phyloP scores from a whole-genome alignment of 768 basidiomycete species.

The Mycena latifolia region DNA sequence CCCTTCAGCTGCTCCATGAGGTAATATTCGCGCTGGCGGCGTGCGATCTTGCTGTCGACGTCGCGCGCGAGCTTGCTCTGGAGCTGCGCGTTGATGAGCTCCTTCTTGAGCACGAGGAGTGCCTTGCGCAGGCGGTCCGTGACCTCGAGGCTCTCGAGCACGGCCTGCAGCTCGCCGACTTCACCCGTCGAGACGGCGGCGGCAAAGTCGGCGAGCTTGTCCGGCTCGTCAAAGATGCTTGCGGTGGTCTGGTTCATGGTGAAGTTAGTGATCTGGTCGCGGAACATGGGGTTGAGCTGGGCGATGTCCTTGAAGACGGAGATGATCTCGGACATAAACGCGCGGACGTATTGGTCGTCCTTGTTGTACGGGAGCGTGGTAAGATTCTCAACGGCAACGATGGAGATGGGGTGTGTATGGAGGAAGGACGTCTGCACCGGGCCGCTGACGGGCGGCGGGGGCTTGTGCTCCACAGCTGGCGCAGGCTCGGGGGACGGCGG shows the following conservation, averaged over 20 bases:
- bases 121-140: conserved; percentile 93
- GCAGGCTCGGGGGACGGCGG: conserved; percentile 52
- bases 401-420: conserved; percentile 84
- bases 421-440: conserved; percentile 89
- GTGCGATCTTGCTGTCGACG: conserved; percentile 95
- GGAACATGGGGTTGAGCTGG: conserved; percentile 96
- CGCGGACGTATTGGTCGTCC: conserved; percentile 94
- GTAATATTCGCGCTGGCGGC: conserved; percentile 94
- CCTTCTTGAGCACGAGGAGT: conserved; percentile 94
- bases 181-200: conserved; percentile 97
- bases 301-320: conserved; percentile 99
- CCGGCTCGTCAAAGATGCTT: conserved; percentile 97
- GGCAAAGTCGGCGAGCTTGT: conserved; percentile 97
- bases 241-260: conserved; percentile 92
- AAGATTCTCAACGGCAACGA: conserved; percentile 91
- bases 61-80: conserved; percentile 94
- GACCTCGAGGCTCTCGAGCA: conserved; percentile 87
- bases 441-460: no score
- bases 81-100: conserved; percentile 95
- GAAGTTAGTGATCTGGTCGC: conserved; percentile 98
- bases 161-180: conserved; percentile 91
- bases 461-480: conserved; percentile 37
- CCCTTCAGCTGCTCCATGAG: conserved; percentile 97
- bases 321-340: conserved; percentile 96
- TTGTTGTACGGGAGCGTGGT: conserved; percentile 86